Conservation (phyloP, 2,329 filamentous ascomycete species). For the Botryosphaeria dothidea region DNA sequence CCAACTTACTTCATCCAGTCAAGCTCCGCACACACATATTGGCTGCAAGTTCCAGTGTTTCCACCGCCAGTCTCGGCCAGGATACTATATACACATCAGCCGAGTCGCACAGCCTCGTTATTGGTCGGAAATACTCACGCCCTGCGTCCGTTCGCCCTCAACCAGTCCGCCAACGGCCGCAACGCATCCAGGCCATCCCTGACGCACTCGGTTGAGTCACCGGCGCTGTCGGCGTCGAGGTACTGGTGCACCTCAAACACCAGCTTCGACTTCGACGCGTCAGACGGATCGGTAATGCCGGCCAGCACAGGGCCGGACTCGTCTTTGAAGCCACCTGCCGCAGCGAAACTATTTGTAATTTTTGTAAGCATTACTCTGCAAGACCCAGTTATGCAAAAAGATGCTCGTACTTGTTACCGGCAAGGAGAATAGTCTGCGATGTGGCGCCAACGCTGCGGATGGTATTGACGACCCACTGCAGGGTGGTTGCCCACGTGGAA, state of each 20-base stretch:
- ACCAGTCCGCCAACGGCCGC: constrained; percentile 47
- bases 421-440: background rate
- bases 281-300: background rate
- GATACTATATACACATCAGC: constrained; percentile 26
- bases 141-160: constrained; percentile 50
- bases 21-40: constrained; percentile 34
- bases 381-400: no score
- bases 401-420: constrained; percentile 4
- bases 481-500: constrained; percentile 9
- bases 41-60: constrained; percentile 31
- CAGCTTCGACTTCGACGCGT: background rate
- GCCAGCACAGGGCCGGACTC: background rate
- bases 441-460: constrained; percentile 15
- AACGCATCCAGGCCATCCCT: constrained; percentile 56
- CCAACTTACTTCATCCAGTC: constrained; percentile 30
- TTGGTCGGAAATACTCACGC: constrained; percentile 29
- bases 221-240: constrained; percentile 59
- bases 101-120: no score
- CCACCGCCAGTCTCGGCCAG: constrained; percentile 55
- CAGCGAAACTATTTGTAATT: background rate
- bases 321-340: background rate
- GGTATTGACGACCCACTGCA: constrained; percentile 15
- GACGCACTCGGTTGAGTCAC: constrained; percentile 54
- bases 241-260: constrained; percentile 62
- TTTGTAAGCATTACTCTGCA: no score